Base-by-base conservation (phyloP, 75 land plant species). In the Pinus taeda region DNA sequence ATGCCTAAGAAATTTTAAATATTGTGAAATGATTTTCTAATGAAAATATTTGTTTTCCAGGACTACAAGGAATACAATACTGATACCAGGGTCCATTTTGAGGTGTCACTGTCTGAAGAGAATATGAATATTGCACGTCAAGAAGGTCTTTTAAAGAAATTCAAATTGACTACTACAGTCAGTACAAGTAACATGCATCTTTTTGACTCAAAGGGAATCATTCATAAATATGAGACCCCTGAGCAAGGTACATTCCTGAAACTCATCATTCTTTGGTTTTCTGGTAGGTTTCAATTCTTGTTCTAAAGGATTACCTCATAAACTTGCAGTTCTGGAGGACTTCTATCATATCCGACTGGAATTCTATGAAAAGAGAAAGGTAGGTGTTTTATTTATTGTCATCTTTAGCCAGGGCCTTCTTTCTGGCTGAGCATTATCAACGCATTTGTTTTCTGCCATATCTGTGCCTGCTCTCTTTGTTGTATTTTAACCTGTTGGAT, bases 151-250 rank as follows among this genome's bases (percentile, higher is more conserved):
- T 49, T 84, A 75, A 95, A 97, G 85, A 97, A 91, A 61, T 97
- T 97, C 73, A 95, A 88, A 88, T 85, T 97, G 9, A 93, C 98
- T 8, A 95, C 99, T 3, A 82, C 88, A 12, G 87, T 97, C n/a
- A 91, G 96, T 79, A 97, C 99, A 22, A 93, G 89, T 66, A 97
- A 97, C 87, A 95, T 97, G 99, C 95, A 97, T 65, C 84, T 97
- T 56, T 97, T 97, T 82, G 98, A 97, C 80, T 24, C 91, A 29
- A 81, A 81, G 3, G 98, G 99, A 4, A 67, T 73, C 9, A 97
- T 97, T 24, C 89, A 92, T 79, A 95, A 93, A 80, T 97, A 93
- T 74, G 99, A 95, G 56, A 86, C 89, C 15, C 98, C 99, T 15
- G 99, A 95, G 80, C 86, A 97, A 73, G 93, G 99, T 97, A 90